A percentile compares a stretch with the other conserved stretches of the same genome.
These are phyloP conservation scores for Globisporangium emineosum DNA, from an alignment of 352 stramenopile species.

Conservation along the genomic window DNA sequence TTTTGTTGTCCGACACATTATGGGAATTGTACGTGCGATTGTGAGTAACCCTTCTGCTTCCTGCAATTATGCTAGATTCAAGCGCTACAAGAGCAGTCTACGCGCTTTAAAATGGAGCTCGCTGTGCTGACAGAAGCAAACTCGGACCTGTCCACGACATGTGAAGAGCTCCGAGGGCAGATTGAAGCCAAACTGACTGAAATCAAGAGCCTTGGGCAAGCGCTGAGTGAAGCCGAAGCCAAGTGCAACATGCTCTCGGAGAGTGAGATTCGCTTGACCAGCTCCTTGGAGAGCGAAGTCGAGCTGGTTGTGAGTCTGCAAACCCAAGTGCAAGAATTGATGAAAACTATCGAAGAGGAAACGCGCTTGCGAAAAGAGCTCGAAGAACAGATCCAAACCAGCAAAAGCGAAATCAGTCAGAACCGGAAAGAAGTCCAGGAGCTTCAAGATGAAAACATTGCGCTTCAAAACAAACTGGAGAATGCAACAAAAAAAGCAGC, in stretches of 20 bases:
- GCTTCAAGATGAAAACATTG: slow-evolving; percentile 41
- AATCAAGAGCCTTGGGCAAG: slow-evolving; percentile 29
- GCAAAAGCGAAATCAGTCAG: slow-evolving; percentile 44
- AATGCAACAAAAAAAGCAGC: slow-evolving; percentile 40
- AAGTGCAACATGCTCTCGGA: slow-evolving; percentile 59
- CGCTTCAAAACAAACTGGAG: slow-evolving; percentile 52
- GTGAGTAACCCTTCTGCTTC: slow-evolving; percentile 3
- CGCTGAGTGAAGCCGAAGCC: slow-evolving; percentile 36
- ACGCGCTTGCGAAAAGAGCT: slow-evolving; percentile 34
- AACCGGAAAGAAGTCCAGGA: slow-evolving; percentile 57
- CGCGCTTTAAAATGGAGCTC: slow-evolving; percentile 48
- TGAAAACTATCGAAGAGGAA: slow-evolving; percentile 36
- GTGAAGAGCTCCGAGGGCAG: slow-evolving; percentile 33
- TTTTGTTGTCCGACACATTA: slow-evolving; percentile 1
- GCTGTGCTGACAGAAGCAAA: slow-evolving; percentile 40
- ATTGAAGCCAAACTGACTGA: slow-evolving; percentile 35
- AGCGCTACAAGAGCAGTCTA: slow-evolving; percentile 37
- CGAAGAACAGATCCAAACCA: slow-evolving; percentile 42
- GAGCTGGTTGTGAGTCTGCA: slow-evolving; percentile 40
- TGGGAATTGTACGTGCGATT: slow-evolving; percentile 1
- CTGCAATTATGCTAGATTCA: slow-evolving; percentile 31
- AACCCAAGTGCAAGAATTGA: slow-evolving; percentile 40
- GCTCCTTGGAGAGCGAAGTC: slow-evolving; percentile 40
- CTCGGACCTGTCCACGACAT: slow-evolving; percentile 40
- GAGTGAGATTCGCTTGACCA: slow-evolving; percentile 37